Evolutionary conservation across 2,329 filamentous ascomycete genomes (phyloP), one percentile per base, ranked within the genome.

Genomic region (Phyllosticta citriasiana): DNA sequence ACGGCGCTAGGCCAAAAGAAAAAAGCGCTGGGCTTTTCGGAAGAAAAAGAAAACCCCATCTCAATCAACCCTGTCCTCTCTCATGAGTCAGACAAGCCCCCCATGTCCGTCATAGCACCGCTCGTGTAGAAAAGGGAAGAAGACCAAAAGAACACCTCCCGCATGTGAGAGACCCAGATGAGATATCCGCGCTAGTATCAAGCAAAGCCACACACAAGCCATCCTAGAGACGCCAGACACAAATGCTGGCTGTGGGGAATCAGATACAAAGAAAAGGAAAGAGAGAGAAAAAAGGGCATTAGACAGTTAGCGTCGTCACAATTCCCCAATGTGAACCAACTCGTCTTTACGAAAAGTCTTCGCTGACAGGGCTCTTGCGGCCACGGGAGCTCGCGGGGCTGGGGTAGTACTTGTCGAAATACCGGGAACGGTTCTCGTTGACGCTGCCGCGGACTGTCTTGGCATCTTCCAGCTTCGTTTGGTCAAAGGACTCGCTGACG

Each of bases 291-390:
- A 27, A 53, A 53, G 25, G 52, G 22, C 52, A n/a, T 53, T 24
- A 53, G 22, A 53, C 22, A 25, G 19, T 64, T 57, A 24, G 70
- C 67, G 1, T 52, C 57, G 24, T 26, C 59, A 25, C 66, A 67
- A 10, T 65, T 25, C 19, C 30, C 12, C 55, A 52, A 7, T 24
- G 26, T 65, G 67, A n/a, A 67, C 67, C 55, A 64, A 68, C 63
- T 25, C 66, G 63, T 71, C 70, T 8, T 68, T 69, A 59, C 69
- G 67, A 24, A 71, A 63, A 26, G 63, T 64, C 25, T 68, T 64
- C 54, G 40, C 40, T 47, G 40, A 47, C 40, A 5, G 40, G 40
- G 40, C 40, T 47, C 40, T 47, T 47, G 40, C 40, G 16, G 40
- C 40, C 40, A n/a, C n/a, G 40, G 3, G 40, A 47, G 40, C 40